These are phyloP conservation scores for Musa schizocarpa DNA, from an alignment of 176 grass and related monocot species.

Conservation along the genomic window DNA sequence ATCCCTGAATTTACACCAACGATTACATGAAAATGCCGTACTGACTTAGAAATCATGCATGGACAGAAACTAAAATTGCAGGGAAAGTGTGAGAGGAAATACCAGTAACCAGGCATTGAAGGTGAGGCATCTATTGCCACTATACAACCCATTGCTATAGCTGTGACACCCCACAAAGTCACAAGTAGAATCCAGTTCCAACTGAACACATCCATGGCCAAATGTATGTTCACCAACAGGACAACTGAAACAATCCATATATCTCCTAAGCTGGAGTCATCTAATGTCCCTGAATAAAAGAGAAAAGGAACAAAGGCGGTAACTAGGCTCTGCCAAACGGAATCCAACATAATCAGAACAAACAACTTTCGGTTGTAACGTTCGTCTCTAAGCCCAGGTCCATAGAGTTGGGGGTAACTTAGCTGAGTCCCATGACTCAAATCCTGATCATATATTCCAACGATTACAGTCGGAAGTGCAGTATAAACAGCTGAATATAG, in stretches of 20 bases:
- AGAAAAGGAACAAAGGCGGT: slow-evolving; percentile 58
- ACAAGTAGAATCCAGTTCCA: slow-evolving; percentile 53
- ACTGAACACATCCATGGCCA: slow-evolving; percentile 68
- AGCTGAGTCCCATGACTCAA: slow-evolving; percentile 49
- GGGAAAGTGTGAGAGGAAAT: too few species aligned
- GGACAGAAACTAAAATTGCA: too few species aligned
- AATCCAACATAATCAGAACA: slow-evolving; percentile 56
- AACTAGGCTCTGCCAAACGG: slow-evolving; percentile 78
- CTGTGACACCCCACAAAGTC: too few species aligned
- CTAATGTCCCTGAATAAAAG: slow-evolving; percentile 57
- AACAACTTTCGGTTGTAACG: slow-evolving; percentile 73
- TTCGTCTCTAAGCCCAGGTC: slow-evolving; percentile 62
- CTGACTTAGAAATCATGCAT: too few species aligned
- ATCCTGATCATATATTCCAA: slow-evolving; percentile 83
- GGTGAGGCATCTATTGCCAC: too few species aligned
- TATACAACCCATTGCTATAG: too few species aligned
- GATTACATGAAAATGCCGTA: too few species aligned
- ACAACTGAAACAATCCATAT: slow-evolving; percentile 80
- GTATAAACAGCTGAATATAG: slow-evolving; percentile 76
- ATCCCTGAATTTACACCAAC: too few species aligned
- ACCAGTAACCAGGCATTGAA: too few species aligned
- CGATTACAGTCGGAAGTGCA: slow-evolving; percentile 67
- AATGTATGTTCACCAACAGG: slow-evolving; percentile 66
- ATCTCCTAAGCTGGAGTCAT: slow-evolving; percentile 64
- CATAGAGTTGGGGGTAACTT: slow-evolving; percentile 63